These are phyloP conservation scores for Fusarium chuoi DNA, from an alignment of 2,329 filamentous ascomycete genomes.

Conservation along the genomic window DNA sequence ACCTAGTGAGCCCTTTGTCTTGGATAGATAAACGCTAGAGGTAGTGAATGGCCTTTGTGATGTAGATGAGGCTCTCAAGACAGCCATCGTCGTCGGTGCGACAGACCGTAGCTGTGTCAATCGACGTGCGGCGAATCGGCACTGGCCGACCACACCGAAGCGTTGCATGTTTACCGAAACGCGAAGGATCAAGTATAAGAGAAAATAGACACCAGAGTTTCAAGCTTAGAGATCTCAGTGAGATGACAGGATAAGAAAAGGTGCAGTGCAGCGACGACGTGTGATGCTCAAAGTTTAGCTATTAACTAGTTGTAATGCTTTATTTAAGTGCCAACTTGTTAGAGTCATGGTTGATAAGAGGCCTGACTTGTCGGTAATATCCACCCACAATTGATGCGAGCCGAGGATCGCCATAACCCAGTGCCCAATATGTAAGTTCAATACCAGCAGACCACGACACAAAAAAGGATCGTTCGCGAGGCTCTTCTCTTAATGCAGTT, in stretches of 20 bases:
- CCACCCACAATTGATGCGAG: conserved; percentile 35
- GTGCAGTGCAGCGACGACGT: too few relatives aligned
- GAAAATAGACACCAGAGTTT: background rate
- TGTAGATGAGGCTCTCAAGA: conserved; percentile 4
- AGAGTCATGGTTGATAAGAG: conserved; percentile 36
- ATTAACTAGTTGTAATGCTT: background rate
- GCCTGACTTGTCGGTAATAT: conserved; percentile 36
- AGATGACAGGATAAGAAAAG: background rate
- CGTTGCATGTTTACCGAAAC: conserved; percentile 32
- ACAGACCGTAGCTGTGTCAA: conserved; percentile 29
- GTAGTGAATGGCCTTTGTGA: conserved; percentile 22
- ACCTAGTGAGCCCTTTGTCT: conserved; percentile 36
- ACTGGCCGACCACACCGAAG: conserved; percentile 40
- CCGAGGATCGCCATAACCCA: conserved; percentile 28
- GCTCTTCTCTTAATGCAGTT: background rate
- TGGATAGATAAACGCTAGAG: conserved; percentile 26
- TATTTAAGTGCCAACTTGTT: background rate
- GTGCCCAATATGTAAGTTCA: background rate
- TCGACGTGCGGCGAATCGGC: conserved; percentile 41
- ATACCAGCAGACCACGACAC: background rate
- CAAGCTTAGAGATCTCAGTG: background rate
- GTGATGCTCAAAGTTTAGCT: background rate
- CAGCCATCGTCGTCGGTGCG: conserved; percentile 17
- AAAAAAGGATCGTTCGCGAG: background rate
- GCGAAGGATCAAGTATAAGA: background rate